Percentiles rank a stretch among this genome's conserved stretches.
Evolutionary conservation across 345 rosid genomes (phyloP).

Genomic region (Salix suchowensis): DNA sequence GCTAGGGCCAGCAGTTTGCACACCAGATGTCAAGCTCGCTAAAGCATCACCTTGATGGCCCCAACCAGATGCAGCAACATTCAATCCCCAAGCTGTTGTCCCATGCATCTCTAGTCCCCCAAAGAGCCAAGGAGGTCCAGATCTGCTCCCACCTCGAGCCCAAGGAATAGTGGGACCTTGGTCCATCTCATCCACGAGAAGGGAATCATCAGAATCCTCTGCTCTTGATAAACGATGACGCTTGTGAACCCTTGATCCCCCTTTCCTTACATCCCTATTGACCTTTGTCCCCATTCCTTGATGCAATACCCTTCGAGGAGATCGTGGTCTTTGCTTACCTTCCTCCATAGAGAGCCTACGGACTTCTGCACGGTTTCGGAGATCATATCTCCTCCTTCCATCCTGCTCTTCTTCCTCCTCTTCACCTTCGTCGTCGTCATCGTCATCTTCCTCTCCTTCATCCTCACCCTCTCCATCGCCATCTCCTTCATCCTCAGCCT

Average conservation of each 20-base stretch:
- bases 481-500: constrained; percentile 48
- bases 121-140: constrained; percentile 96
- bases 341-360: constrained; percentile 74
- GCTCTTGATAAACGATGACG: constrained; percentile 74
- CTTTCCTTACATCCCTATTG: constrained; percentile 82
- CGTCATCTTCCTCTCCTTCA: constrained; percentile 27
- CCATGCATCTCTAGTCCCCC: constrained; percentile 94
- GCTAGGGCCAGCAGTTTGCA: constrained; percentile 99
- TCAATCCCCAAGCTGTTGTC: constrained; percentile 73
- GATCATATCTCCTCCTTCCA: constrained; percentile 94
- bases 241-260: constrained; percentile 94
- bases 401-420: constrained; percentile 83
- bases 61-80: constrained; percentile 99
- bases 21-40: constrained; percentile 68
- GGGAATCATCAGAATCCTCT: constrained; percentile 99
- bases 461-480: constrained; percentile 57
- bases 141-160: constrained; percentile 89
- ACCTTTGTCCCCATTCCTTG: constrained; percentile 93
- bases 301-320: constrained; percentile 92
- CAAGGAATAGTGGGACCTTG: constrained; percentile 97
- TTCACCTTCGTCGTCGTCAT: constrained; percentile 50
- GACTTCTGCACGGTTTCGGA: constrained; percentile 91
- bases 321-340: constrained; percentile 74
- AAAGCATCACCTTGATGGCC: constrained; percentile 91
- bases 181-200: constrained; percentile 98